Base-by-base conservation (phyloP, 2,329 filamentous ascomycete genomes). In the Aspergillus brunneoviolaceus region DNA sequence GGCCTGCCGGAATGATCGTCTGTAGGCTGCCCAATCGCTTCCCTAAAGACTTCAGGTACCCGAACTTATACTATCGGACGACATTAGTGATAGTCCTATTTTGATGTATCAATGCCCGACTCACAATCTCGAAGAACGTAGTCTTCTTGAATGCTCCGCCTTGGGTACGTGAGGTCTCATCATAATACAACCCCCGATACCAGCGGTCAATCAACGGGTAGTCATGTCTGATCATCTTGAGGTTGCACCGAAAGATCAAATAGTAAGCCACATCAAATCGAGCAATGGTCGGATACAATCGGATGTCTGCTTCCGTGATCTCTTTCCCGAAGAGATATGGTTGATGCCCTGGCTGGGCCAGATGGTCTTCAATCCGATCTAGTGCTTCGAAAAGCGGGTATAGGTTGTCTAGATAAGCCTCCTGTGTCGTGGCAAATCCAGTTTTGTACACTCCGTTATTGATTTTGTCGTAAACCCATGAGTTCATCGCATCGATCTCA, bases 261-360 rank as follows among this genome's bases (percentile, higher is more conserved):
- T 94, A 88, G 74, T 94, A 94, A 64, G 89, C 88, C 48, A 83
- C 78, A 65, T 91, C 88, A 64, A 90, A 90, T 1, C 87, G 83
- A 55, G 88, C 81, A 42, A 90, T 79, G 0, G 88, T 90, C 21
- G 87, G 85, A 67, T 84, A 89, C 71, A 95, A 78, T 48, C 91
- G 77, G 52, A 95, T 82, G 70, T 95, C 91, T 0, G 87, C 89
- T 78, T 96, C 91, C 1, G 91, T 95, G 63, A 96, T 77, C 35
- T 81, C 72, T 51, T 87, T 77, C 4, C 91, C 92, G 58, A 92
- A 91, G 66, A 91, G 86, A 69, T 85, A 96, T 1, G 89, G 89
- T 27, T 81, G 74, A 7, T 81, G 76, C 0, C 75, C 73, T 6
- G 74, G 69, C 29, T 79, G 65, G 2, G 75, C 72, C 23, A 96